A percentile compares a stretch with the other conserved stretches of the same genome.
These are phyloP conservation scores for Leccinum barrowsii DNA, from an alignment of 768 basidiomycete genomes.

Conservation along the genomic window DNA sequence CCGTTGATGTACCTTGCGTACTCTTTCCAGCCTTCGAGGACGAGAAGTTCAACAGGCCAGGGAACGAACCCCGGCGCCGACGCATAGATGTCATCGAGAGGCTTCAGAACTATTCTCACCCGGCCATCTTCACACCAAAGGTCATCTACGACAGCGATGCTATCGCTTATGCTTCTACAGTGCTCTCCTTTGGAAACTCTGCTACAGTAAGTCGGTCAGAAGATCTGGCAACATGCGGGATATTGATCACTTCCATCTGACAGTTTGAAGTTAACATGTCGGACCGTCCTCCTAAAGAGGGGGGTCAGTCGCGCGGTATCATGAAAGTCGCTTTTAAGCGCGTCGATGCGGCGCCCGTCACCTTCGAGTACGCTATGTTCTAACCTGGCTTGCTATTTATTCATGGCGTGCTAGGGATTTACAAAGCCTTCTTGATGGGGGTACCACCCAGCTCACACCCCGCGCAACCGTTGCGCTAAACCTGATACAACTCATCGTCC, in stretches of 20 bases:
- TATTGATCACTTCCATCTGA: neutral
- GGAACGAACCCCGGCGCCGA: conserved; percentile 7
- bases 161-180: conserved; percentile 37
- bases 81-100: conserved; percentile 31
- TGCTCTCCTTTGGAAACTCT: conserved; percentile 30
- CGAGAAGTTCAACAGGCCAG: neutral
- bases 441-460: conserved; percentile 19
- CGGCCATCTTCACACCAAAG: conserved; percentile 38
- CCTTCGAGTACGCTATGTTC: conserved; percentile 31
- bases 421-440: conserved; percentile 23
- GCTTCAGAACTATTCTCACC: conserved; percentile 37
- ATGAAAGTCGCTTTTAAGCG: conserved; percentile 32
- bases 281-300: conserved; percentile 18
- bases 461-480: conserved; percentile 39
- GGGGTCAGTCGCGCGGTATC: conserved; percentile 24
- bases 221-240: neutral
- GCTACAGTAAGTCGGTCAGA: conserved; percentile 24
- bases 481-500: conserved; percentile 46
- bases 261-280: conserved; percentile 38
- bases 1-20: neutral
- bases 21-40: conserved; percentile 18
- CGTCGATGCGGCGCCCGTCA: conserved; percentile 37
- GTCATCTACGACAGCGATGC: conserved; percentile 46
- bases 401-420: conserved; percentile 21
- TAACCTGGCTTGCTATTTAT: neutral